These are phyloP conservation scores for Alternaria panax DNA, from an alignment of 2,329 filamentous ascomycete species.

Conservation along the genomic window DNA sequence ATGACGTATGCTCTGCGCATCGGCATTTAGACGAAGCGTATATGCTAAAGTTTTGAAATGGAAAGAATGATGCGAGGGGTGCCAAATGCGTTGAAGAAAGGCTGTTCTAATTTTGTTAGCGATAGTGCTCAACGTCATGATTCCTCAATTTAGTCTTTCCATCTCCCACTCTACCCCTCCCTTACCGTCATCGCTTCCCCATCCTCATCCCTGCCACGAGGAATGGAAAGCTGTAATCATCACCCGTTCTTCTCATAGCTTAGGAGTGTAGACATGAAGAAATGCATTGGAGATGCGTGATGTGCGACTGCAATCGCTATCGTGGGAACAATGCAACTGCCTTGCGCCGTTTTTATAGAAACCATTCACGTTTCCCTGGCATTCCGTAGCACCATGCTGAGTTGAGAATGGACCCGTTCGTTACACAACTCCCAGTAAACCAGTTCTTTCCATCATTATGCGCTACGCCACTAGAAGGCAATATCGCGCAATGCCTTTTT, in stretches of 20 bases:
- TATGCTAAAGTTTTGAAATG: background rate
- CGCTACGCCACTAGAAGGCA: background rate
- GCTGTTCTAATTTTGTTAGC: background rate
- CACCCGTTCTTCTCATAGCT: too few relatives aligned
- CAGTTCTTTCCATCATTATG: background rate
- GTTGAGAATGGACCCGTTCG: background rate
- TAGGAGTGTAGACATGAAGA: background rate
- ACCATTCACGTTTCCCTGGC: background rate
- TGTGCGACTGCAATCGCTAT: background rate
- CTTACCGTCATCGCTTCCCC: constrained; percentile 1
- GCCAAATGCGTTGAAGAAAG: background rate
- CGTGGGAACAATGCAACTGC: background rate
- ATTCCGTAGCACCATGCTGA: background rate
- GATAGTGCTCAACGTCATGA: background rate
- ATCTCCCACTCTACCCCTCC: constrained; percentile 17
- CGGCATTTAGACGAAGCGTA: background rate
- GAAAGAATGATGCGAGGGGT: background rate
- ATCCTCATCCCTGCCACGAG: background rate
- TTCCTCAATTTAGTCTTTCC: constrained; percentile 12
- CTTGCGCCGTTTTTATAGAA: background rate
- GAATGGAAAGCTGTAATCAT: too few relatives aligned
- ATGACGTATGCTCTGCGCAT: background rate
- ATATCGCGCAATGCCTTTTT: background rate
- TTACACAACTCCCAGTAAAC: background rate
- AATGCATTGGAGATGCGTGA: background rate